phyloP scores from a whole-genome alignment of 768 basidiomycete species.

The Phaeotremella fagi region DNA sequence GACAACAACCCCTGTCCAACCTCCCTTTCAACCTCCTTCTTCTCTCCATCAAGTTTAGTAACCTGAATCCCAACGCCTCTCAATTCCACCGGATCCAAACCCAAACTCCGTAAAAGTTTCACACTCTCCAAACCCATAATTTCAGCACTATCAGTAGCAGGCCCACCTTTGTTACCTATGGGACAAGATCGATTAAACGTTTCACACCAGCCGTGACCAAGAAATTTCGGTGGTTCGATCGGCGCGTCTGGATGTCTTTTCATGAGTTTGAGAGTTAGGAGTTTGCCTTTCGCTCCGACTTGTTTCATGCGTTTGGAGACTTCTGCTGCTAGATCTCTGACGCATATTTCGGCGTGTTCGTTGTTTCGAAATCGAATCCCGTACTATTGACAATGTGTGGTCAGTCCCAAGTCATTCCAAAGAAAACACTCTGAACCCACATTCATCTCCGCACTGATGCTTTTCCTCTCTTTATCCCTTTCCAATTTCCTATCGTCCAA shows the following conservation, averaged over 20 bases:
- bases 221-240: conserved; percentile 86
- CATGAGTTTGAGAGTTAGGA: conserved; percentile 82
- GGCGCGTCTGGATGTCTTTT: conserved; percentile 80
- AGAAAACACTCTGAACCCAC: conserved; percentile 54
- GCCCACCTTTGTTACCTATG: conserved; percentile 59
- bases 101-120: conserved; percentile 65
- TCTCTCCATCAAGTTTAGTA: conserved; percentile 66
- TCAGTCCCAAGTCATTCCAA: not conserved
- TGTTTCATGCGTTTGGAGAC: conserved; percentile 67
- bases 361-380: conserved; percentile 86
- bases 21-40: conserved; percentile 30
- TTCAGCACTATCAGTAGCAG: conserved; percentile 66
- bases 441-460: conserved; percentile 91
- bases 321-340: conserved; percentile 71
- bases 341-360: conserved; percentile 73
- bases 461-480: conserved; percentile 78
- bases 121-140: conserved; percentile 73
- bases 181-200: conserved; percentile 69
- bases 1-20: conserved; percentile 60
- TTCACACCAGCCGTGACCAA: conserved; percentile 85
- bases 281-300: conserved; percentile 64
- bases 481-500: conserved; percentile 75
- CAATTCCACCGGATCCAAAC: conserved; percentile 78
- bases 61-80: conserved; percentile 88
- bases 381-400: conserved; percentile 63